These are phyloP conservation scores for Melanomma pulvis-pyrius DNA, from an alignment of 495 filamentous ascomycete genomes.

Conservation along the genomic window DNA sequence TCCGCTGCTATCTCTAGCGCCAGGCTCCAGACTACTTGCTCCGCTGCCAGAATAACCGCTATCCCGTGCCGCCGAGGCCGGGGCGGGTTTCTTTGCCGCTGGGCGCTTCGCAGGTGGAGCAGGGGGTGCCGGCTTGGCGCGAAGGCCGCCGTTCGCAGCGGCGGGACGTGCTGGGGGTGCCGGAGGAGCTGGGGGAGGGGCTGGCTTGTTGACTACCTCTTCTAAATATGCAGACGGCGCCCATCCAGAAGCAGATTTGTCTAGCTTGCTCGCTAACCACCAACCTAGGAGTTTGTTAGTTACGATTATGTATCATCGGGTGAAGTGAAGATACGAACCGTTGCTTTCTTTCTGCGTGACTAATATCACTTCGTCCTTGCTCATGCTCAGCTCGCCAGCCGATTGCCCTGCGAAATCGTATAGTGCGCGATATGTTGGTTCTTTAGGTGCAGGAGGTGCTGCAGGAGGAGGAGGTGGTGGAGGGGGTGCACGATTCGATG, in stretches of 20 bases:
- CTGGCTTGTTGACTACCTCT: slow-evolving; percentile 58
- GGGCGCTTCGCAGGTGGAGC: slow-evolving; percentile 90
- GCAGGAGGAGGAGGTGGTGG: slow-evolving; percentile 74
- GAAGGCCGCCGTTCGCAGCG: slow-evolving; percentile 52
- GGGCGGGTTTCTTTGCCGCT: slow-evolving; percentile 64
- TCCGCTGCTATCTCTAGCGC: slow-evolving; percentile 54
- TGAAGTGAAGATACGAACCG: slow-evolving; percentile 61
- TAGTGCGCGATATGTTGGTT: slow-evolving; percentile 77
- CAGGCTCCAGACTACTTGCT: slow-evolving; percentile 63
- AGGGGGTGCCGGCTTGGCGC: slow-evolving; percentile 74
- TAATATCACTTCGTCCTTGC: slow-evolving; percentile 76
- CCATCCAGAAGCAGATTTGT: slow-evolving; percentile 76
- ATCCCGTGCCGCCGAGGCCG: slow-evolving; percentile 59
- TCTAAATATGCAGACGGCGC: slow-evolving; percentile 90
- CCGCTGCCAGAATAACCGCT: slow-evolving; percentile 57
- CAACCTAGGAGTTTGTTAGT: slow-evolving; percentile 62
- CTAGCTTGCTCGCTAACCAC: slow-evolving; percentile 82
- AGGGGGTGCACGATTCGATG: slow-evolving; percentile 58
- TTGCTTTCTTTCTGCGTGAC: slow-evolving; percentile 88
- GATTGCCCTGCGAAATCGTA: slow-evolving; percentile 86
- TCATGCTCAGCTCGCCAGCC: slow-evolving; percentile 77
- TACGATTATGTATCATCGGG: slow-evolving; percentile 4
- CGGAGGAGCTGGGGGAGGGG: slow-evolving; percentile 46
- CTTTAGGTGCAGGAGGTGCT: slow-evolving; percentile 64
- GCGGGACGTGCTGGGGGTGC: slow-evolving; percentile 45